These are phyloP conservation scores for Bipolaris victoriae DNA, from an alignment of 2,329 filamentous ascomycete species.

Conservation along the genomic window DNA sequence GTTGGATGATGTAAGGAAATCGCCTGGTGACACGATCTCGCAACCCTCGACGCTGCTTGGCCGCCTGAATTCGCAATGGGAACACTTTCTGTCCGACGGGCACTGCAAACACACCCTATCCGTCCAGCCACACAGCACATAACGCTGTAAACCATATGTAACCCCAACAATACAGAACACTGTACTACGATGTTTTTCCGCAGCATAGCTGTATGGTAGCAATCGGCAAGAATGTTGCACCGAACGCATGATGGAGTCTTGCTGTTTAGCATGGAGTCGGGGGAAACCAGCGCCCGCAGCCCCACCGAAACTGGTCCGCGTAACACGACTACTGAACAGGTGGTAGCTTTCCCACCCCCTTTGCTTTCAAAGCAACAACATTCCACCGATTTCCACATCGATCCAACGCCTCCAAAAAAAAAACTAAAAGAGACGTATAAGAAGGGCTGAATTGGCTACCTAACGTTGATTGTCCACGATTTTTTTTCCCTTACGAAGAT, in stretches of 20 bases:
- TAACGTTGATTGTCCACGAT: too few relatives aligned
- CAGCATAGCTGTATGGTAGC: neutral
- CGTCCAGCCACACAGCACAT: neutral
- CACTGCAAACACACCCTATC: neutral
- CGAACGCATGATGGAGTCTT: slow-evolving; percentile 8
- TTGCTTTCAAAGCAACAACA: neutral
- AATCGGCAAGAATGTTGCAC: slow-evolving; percentile 23
- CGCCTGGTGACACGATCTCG: neutral
- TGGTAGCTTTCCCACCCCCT: neutral
- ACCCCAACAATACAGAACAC: neutral
- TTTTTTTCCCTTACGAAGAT: too few relatives aligned
- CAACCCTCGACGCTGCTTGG: neutral
- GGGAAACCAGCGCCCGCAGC: neutral
- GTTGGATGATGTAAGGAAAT: neutral
- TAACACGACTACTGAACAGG: slow-evolving; percentile 2
- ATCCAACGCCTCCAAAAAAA: too few relatives aligned
- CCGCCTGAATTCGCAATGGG: neutral
- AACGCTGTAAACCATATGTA: neutral
- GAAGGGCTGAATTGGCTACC: too few relatives aligned
- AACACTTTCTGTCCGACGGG: neutral
- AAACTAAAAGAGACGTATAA: too few relatives aligned
- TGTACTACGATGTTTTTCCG: neutral
- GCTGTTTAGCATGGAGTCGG: neutral
- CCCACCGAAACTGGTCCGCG: slow-evolving; percentile 37
- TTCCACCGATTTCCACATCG: neutral